phyloP scores from a whole-genome alignment of 129 eudicot species.

The sunflower (Helianthus annuus) region HanXRQr2.0-SUNRISE NC_035437.2:2407726-2408225 shows the following conservation, averaged over 20 bases:
- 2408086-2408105: background rate
- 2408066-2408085: background rate
- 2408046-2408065: background rate
- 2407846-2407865: constrained; percentile 39
- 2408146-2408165: background rate
- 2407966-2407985: constrained; percentile 42
- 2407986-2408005: constrained; percentile 35
- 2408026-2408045: constrained; percentile 17
- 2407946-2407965: constrained; percentile 49
- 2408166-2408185: background rate
- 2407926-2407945: constrained; percentile 35
- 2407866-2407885: constrained; percentile 31
- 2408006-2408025: constrained; percentile 28
- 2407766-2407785: constrained; percentile 38
- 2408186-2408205: background rate
- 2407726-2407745: constrained; percentile 24
- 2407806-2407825: constrained; percentile 93
- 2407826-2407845: constrained; percentile 69
- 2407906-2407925: constrained; percentile 38
- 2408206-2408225: background rate
- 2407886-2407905: constrained; percentile 39
- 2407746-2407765: constrained; percentile 47
- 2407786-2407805: constrained; percentile 97
- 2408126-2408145: background rate
- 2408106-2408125: background rate